phyloP scores from a whole-genome alignment of 257 asterid genomes.

The Jaltomata sinuosa region DNA sequence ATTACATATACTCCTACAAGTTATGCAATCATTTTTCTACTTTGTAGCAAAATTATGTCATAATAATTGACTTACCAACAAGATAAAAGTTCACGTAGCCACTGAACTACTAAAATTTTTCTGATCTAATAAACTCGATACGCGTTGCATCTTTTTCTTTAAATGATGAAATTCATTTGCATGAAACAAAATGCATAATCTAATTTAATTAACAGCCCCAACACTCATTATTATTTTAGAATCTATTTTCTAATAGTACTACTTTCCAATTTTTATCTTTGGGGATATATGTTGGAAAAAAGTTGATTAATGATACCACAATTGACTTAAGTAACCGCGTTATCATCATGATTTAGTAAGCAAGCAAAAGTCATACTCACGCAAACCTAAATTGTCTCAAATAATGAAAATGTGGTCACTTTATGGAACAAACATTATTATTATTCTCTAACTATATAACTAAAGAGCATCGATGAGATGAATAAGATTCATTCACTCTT shows the following conservation, averaged over 20 bases:
- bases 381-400: not conserved
- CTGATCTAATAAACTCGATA: too few relatives aligned
- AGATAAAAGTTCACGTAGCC: too few relatives aligned
- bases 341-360: not conserved
- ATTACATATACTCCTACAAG: too few relatives aligned
- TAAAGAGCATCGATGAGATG: rapidly evolving
- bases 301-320: not conserved
- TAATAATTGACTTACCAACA: too few relatives aligned
- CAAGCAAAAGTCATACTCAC: not conserved
- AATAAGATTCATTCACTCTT: not conserved
- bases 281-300: not conserved
- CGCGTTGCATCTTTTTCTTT: not conserved
- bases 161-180: not conserved
- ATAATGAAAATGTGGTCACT: not conserved
- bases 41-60: too few relatives aligned
- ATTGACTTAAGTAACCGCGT: slow-evolving; percentile 2
- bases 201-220: not conserved
- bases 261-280: not conserved
- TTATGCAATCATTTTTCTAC: too few relatives aligned
- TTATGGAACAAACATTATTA: not conserved
- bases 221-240: not conserved
- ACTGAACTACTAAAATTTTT: too few relatives aligned
- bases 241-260: not conserved
- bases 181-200: not conserved
- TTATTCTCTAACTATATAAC: not conserved